Conservation (phyloP, 2,329 filamentous ascomycete genomes). For the Fusarium pilosicola region DNA sequence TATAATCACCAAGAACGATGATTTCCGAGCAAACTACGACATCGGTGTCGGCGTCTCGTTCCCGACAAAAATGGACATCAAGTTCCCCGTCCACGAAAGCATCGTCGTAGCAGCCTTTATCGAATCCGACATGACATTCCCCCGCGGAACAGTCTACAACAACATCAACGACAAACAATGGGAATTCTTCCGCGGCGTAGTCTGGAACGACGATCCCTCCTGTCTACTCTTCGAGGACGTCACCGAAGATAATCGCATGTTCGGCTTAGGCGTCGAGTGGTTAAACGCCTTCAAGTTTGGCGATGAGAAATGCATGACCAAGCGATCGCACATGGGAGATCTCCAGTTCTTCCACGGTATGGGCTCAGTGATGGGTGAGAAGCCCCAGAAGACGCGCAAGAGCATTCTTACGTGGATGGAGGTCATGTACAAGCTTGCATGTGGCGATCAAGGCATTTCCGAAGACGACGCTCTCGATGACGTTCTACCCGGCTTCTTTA, state of each 20-base stretch:
- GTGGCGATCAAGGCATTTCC: not conserved
- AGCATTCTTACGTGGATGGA: slow-evolving; percentile 23
- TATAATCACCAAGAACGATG: not conserved
- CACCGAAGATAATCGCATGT: slow-evolving; percentile 16
- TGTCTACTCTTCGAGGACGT: slow-evolving; percentile 22
- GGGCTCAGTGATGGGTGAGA: slow-evolving; percentile 12
- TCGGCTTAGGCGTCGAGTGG: slow-evolving; percentile 17
- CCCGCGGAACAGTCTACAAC: slow-evolving; percentile 28
- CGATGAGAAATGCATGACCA: slow-evolving; percentile 24
- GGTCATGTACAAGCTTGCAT: slow-evolving; percentile 34
- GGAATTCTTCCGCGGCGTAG: slow-evolving; percentile 26
- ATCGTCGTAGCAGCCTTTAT: slow-evolving; percentile 28
- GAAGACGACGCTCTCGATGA: not conserved
- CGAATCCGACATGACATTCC: slow-evolving; percentile 21
- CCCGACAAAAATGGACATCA: slow-evolving; percentile 16
- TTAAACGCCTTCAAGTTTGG: slow-evolving; percentile 22
- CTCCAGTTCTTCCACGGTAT: slow-evolving; percentile 32
- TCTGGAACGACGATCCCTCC: slow-evolving; percentile 33
- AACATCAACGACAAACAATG: slow-evolving; percentile 30
- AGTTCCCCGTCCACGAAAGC: slow-evolving; percentile 22
- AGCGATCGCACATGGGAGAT: slow-evolving; percentile 28
- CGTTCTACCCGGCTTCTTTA: not conserved
- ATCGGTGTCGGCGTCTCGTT: slow-evolving; percentile 17
- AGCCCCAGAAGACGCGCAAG: slow-evolving; percentile 11
- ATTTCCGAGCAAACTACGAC: slow-evolving; percentile 9